Conservation (phyloP, 306 rosid species). For the Hippophae rhamnoides region DNA sequence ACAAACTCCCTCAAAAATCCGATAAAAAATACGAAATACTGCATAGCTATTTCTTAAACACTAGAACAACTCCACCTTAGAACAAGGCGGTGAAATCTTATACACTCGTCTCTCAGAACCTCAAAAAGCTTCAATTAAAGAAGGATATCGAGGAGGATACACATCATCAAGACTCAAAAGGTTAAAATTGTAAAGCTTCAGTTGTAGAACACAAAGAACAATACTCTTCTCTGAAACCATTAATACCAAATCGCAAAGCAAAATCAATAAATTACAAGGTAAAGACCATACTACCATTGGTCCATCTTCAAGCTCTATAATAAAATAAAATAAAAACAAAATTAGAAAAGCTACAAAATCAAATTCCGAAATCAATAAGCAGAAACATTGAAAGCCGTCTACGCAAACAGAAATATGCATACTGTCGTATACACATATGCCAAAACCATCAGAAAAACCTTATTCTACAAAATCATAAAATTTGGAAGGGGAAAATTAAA, state of each 20-base stretch:
- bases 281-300: too few relatives aligned
- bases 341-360: background rate
- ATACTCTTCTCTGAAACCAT: too few relatives aligned
- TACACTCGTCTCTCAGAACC: background rate
- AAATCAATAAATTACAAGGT: too few relatives aligned
- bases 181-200: background rate
- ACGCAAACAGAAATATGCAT: background rate
- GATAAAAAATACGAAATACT: too few relatives aligned
- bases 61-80: too few relatives aligned
- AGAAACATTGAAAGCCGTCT: background rate
- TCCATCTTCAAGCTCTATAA: too few relatives aligned
- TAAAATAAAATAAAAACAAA: background rate
- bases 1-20: too few relatives aligned
- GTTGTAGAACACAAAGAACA: background rate
- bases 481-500: background rate
- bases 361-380: background rate
- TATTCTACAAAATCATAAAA: constrained; percentile 5
- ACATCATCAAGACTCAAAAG: background rate
- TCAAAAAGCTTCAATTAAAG: background rate
- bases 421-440: background rate
- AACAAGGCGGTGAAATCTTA: too few relatives aligned
- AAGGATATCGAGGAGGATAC: background rate
- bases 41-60: too few relatives aligned
- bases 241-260: too few relatives aligned
- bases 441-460: constrained; percentile 10